Evolutionary conservation across 2,329 filamentous ascomycete genomes (phyloP).

Genomic region (Paecilomyces formosus): DNA sequence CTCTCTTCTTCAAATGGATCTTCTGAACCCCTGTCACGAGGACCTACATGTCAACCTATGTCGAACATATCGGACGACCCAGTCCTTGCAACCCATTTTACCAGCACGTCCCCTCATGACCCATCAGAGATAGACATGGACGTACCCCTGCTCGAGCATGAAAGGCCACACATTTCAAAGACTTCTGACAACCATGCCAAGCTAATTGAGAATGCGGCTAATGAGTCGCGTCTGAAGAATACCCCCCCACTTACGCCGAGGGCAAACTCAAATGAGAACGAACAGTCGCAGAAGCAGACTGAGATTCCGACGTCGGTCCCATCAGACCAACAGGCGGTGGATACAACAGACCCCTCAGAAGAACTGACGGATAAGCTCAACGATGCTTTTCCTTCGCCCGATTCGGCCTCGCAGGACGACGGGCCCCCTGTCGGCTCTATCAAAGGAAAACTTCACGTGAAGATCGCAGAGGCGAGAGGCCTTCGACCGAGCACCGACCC

Average conservation of each 20-base stretch:
- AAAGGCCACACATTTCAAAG: constrained; percentile 33
- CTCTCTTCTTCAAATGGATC: constrained; percentile 28
- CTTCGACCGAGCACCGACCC: constrained; percentile 77
- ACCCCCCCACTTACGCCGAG: constrained; percentile 84
- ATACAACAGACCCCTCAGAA: constrained; percentile 22
- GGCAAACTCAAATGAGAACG: constrained; percentile 64
- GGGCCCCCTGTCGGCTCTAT: constrained; percentile 61
- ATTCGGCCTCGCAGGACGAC: constrained; percentile 28
- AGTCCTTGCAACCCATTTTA: constrained; percentile 62
- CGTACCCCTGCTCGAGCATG: constrained; percentile 45
- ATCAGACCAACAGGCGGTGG: constrained; percentile 10
- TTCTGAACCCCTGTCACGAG: constrained; percentile 29
- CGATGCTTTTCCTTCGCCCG: constrained; percentile 23
- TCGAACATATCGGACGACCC: constrained; percentile 58
- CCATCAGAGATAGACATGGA: constrained; percentile 41
- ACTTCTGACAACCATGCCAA: constrained; percentile 42
- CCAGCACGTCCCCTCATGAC: constrained; percentile 54
- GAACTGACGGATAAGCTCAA: constrained; percentile 30
- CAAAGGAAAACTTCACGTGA: constrained; percentile 83
- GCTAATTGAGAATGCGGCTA: constrained; percentile 76
- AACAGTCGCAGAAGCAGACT: constrained; percentile 23
- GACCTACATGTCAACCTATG: constrained; percentile 49
- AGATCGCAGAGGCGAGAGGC: constrained; percentile 77
- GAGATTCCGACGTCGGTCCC: constrained; percentile 13
- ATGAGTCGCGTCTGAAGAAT: constrained; percentile 65